A percentile compares a stretch with the other conserved stretches of the same genome.
Evolutionary conservation across 2,329 filamentous ascomycete genomes (phyloP).

Genomic region (Rugonectria rugulosa): DNA sequence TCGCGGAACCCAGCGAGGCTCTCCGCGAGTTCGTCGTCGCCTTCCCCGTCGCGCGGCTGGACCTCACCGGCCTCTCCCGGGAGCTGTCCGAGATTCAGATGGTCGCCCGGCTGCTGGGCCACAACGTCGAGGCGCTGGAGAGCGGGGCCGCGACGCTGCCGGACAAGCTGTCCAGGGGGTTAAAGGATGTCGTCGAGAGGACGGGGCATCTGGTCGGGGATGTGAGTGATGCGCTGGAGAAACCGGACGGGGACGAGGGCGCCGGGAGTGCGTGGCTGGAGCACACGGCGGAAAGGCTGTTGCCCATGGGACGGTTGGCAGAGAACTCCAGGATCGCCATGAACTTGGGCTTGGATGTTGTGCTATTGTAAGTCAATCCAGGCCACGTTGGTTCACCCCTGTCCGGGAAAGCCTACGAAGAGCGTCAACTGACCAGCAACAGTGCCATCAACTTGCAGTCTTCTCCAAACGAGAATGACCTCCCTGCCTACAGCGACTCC

Average conservation of each 20-base stretch:
- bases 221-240: conserved; percentile 31
- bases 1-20: conserved; percentile 26
- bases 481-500: conserved; percentile 38
- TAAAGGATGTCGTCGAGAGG: conserved; percentile 29
- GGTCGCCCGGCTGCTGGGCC: conserved; percentile 34
- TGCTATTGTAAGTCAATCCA: conserved; percentile 29
- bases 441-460: conserved; percentile 37
- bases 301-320: conserved; percentile 26
- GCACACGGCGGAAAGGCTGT: conserved; percentile 34
- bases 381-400: too few species aligned
- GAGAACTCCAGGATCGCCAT: conserved; percentile 34
- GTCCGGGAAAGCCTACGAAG: too few species aligned
- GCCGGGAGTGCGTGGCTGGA: conserved; percentile 30
- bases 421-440: conserved; percentile 10
- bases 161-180: conserved; percentile 19
- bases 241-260: conserved; percentile 21
- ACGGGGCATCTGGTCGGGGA: conserved; percentile 31
- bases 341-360: conserved; percentile 33
- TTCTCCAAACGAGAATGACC: conserved; percentile 24
- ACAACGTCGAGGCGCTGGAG: conserved; percentile 33
- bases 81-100: conserved; percentile 39
- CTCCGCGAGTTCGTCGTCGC: conserved; percentile 36
- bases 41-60: conserved; percentile 34
- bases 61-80: conserved; percentile 35
- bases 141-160: conserved; percentile 21